Evolutionary conservation across 1,139 yeast species (phyloP), one percentile per base, ranked within the genome.

Genomic region (Pichia sp.): DNA sequence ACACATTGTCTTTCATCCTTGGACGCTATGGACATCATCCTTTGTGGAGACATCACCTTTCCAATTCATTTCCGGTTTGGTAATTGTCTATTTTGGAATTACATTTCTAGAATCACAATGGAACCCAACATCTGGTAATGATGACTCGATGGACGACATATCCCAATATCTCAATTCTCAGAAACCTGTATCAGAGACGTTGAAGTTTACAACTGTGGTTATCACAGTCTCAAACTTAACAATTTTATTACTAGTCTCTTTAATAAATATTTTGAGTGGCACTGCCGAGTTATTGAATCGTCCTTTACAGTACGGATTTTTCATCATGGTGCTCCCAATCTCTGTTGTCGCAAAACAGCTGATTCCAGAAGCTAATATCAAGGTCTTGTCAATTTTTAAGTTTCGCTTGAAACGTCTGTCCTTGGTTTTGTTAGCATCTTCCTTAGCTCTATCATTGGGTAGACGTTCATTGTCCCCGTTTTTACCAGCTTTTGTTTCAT

Each of bases 291-390:
- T 61, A 3, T 22, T 41, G 12, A 34, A 37, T 13, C 28, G 29
- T 5, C 60, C 61, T 6, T 35, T 55, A 39, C 56, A 56, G 37
- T 53, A 84, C 38, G 96, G 96, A 0, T 78, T 86, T 16, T 70
- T 77, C 29, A 77, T 86, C 1, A 63, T 85, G 41, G 67, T 82
- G 44, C 66, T 84, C 52, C 91, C 86, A 3, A 81, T 84, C 48
- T 62, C 87, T 40, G 94, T 88, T 24, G 93, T 87, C 8, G 74
- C 86, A 55, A 87, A 86, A 58, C 96, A 88, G 58, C 65, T 85
- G 48, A 76, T 84, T 22, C 96, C 96, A 6, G 96, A 88, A 55
- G 94, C 86, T 53, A 78, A 85, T 38, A 70, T 86, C 38, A 73
- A 74, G 20, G 60, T 87, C 28, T 76, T 82, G 53, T 69, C 74